A percentile compares a stretch with the other conserved stretches of the same genome.
These are phyloP conservation scores for Cyclotella distinguenda DNA, from an alignment of 108 stramenopile genomes.

Conservation along the genomic window DNA sequence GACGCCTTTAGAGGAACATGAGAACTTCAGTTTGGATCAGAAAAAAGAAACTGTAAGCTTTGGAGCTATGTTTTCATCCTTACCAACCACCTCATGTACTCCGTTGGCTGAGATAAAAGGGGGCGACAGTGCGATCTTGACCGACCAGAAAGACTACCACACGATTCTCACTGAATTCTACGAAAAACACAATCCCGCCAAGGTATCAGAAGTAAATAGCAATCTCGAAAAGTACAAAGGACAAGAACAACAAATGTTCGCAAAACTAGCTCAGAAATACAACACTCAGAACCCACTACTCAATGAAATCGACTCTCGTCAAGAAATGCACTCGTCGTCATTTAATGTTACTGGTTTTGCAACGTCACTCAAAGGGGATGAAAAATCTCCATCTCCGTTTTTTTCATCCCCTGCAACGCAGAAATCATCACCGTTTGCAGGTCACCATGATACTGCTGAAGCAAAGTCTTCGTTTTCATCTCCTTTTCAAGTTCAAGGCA, in stretches of 20 bases:
- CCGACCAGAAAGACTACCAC: slow-evolving; percentile 50
- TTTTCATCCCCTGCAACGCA: neutral
- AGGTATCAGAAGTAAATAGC: slow-evolving; percentile 57
- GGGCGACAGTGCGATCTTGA: no score
- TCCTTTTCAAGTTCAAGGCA: neutral
- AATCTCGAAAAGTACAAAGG: slow-evolving; percentile 78
- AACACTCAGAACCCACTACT: slow-evolving; percentile 61
- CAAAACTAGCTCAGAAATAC: slow-evolving; percentile 68
- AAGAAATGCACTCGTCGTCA: slow-evolving; percentile 8
- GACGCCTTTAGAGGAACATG: neutral
- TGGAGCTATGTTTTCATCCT: slow-evolving; percentile 10
- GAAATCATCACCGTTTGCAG: neutral
- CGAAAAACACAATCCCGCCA: slow-evolving; percentile 68
- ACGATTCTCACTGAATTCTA: slow-evolving; percentile 68
- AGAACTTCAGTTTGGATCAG: neutral
- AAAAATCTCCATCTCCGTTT: slow-evolving; percentile 4
- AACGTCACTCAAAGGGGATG: neutral
- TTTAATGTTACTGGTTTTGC: slow-evolving; percentile 38
- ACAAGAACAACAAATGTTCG: slow-evolving; percentile 63
- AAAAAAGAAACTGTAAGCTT: neutral
- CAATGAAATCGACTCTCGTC: slow-evolving; percentile 21
- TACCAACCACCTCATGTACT: neutral
- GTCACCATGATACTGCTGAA: neutral
- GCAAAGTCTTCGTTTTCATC: slow-evolving; percentile 2
- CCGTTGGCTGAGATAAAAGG: no score